Evolutionary conservation across 306 rosid species (phyloP), one percentile per base, ranked within the genome.

Genomic region (Citrullus colocynthis): DNA sequence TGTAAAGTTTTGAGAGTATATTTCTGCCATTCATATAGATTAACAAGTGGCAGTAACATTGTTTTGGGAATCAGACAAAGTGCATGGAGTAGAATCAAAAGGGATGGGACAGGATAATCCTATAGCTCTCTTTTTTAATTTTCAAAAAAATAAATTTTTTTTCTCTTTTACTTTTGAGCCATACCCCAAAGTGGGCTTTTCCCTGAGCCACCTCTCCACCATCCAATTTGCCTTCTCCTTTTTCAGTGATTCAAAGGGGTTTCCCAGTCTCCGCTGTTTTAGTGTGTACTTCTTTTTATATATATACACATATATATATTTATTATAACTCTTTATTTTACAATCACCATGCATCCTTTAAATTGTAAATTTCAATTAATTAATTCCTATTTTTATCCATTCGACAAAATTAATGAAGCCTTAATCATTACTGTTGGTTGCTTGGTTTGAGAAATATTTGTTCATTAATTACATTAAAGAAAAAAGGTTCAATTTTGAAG

Each of bases 41-140:
- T 39, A 67, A 67, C 32, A 36, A 65, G 72, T 37, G 72, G 49
- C 48, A 65, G 72, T 37, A 24, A 49, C 77, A 72, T 72, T 28
- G 77, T 49, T 28, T 14, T 60, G 60, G 41, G 77, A 72, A 72
- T 72, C 77, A 49, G 49, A 72, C 24, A 72, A 49, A 72, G 58
- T 72, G 58, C 41, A 72, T 28, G 60, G 24, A 72, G 58, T 72
- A 49, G 77, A 72, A 72, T 72, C 60, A 51, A 72, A 71, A 72
- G 77, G 36, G 60, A 72, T 72, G 77, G 59, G 60, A 72, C 60
- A 72, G 60, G 77, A 72, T 72, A 72, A 72, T 72, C 77, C 77
- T 72, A 49, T 49, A 21, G 24, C 16, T 72, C 37, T 51, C 18
- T 71, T 18, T 2, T 34, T 17, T 10, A 45, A 1, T 34, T 16